Conservation (phyloP, 768 basidiomycete genomes). For the Lentinula lateritia region DNA sequence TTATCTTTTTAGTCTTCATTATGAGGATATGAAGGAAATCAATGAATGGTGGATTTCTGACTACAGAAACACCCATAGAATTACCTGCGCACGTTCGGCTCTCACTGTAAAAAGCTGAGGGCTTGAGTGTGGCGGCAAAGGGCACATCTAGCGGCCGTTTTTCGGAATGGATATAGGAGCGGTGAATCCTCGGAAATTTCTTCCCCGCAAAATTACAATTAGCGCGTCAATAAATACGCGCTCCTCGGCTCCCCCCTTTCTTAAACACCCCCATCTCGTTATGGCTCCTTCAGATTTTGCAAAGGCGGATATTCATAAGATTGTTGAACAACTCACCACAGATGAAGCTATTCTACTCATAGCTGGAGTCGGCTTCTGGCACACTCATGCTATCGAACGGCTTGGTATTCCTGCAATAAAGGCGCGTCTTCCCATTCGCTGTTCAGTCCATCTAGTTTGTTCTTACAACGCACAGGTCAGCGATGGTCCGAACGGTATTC, state of each 20-base stretch:
- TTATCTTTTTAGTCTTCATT: too few relatives aligned
- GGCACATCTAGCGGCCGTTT: background rate
- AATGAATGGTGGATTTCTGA: too few relatives aligned
- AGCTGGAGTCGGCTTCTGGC: constrained; percentile 76
- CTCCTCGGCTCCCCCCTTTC: background rate
- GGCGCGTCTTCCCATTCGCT: constrained; percentile 23
- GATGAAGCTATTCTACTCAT: constrained; percentile 72
- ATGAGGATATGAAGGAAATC: too few relatives aligned
- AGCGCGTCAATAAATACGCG: background rate
- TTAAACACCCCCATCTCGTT: background rate
- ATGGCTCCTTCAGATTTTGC: constrained; percentile 73
- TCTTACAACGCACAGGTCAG: constrained; percentile 40
- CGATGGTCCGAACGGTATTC: constrained; percentile 74
- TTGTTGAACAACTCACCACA: constrained; percentile 61
- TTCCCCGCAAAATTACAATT: background rate
- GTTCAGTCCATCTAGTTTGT: background rate
- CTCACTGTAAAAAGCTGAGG: too few relatives aligned
- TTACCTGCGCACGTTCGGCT: too few relatives aligned
- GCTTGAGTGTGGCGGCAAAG: background rate
- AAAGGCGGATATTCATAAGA: constrained; percentile 51
- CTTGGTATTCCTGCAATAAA: constrained; percentile 71
- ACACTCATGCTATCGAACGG: constrained; percentile 59
- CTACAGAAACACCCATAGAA: too few relatives aligned
- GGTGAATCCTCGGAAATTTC: background rate
- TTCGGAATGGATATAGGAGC: background rate